Percentiles rank a stretch among this genome's conserved stretches.
phyloP scores from a whole-genome alignment of 345 rosid genomes.

The Garcia nutans region DNA sequence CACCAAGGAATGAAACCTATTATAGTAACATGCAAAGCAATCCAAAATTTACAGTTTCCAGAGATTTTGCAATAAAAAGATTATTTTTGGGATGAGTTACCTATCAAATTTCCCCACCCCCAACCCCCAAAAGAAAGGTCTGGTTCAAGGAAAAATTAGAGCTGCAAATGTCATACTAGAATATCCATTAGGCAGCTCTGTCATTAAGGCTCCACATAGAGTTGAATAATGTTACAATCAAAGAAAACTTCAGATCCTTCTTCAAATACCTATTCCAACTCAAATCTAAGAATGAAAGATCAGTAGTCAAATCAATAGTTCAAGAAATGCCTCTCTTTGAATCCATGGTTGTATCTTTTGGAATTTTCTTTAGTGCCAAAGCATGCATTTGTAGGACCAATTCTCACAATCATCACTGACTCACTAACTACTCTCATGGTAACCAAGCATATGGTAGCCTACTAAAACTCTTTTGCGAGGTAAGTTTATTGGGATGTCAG shows the following conservation, averaged over 20 bases:
- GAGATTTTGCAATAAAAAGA: neutral
- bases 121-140: too few species aligned
- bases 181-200: neutral
- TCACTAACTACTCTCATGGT: neutral
- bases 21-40: constrained; percentile 2
- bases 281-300: neutral
- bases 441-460: neutral
- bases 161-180: neutral
- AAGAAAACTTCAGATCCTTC: constrained; percentile 7
- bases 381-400: neutral
- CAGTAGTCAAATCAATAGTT: neutral
- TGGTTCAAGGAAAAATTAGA: neutral
- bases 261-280: neutral
- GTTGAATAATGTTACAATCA: neutral
- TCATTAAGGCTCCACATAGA: neutral
- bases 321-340: neutral
- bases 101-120: neutral
- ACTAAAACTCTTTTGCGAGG: neutral
- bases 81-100: neutral
- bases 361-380: neutral
- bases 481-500: neutral
- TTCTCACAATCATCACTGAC: neutral
- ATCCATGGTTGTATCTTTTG: neutral
- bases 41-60: neutral
- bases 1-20: constrained; percentile 69